Base-by-base conservation (phyloP, 495 filamentous ascomycete species). In the Evernia prunastri region DNA sequence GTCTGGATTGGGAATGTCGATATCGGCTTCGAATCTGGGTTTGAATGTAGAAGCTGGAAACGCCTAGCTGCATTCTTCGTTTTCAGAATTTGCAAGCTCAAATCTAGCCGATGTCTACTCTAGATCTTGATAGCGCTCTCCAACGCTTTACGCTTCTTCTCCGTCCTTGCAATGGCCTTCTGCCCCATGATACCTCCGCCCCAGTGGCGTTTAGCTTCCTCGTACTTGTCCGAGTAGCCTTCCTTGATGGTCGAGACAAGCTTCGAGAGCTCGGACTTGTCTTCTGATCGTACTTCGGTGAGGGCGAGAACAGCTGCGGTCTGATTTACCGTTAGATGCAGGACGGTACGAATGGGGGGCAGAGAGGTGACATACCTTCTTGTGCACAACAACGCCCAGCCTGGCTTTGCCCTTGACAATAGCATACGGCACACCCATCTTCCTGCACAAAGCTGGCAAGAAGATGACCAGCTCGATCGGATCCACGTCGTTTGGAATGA, bases 401-500 rank as follows among this genome's bases (percentile, higher is more conserved):
- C 95, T 86, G 70, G 95, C 93, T 88, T 99, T 99, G 80, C 95
- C 95, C 88, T 97, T 99, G 75, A 97, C 87, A 73, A 99, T 99
- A 75, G 91, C 93, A 78, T 96, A 99, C 61, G 95, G 95, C 69
- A 98, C 85, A 81, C 95, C 95, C 92, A 99, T 97, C 90, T 99
- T 99, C 79, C 91, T 87, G 89, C 95, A 99, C 72, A 99, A 87
- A 76, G 95, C 92, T 68, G 95, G 95, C 63, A 99, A 85, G 90
- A 96, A 99, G 80, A 97, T 88, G 77, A 99, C 95, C 72, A 99
- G 80, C 86, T 99, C 95, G 79, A 99, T 97, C 69, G 95, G 95
- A 84, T 99, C 95, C 73, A 99, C 95, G 77, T 99, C 95, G 82
- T 99, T 96, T 74, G 95, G 89, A 77, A 99, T 97, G 70, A 99